Conservation (phyloP, 2,329 filamentous ascomycete species). For the Sclerotinia borealis region DNA sequence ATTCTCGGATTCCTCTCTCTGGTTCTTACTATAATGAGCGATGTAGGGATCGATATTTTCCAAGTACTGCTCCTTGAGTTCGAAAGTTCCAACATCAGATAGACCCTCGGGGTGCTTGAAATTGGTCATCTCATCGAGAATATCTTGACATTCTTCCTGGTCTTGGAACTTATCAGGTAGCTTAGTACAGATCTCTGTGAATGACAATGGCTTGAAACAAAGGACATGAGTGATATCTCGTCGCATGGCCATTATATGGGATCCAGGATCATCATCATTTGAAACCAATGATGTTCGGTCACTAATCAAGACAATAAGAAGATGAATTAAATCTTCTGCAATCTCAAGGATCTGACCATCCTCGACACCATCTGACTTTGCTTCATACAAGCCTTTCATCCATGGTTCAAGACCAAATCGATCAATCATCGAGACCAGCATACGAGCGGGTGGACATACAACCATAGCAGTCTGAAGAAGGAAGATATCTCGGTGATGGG, state of each 20-base stretch:
- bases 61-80: conserved; percentile 79
- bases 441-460: conserved; percentile 73
- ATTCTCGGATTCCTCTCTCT: conserved; percentile 88
- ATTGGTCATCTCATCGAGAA: conserved; percentile 80
- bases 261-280: conserved; percentile 56
- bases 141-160: conserved; percentile 76
- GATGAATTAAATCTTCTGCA: conserved; percentile 90
- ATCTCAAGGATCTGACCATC: conserved; percentile 85
- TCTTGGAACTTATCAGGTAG: conserved; percentile 87
- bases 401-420: conserved; percentile 83
- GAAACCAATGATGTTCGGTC: conserved; percentile 78
- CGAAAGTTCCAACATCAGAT: conserved; percentile 89
- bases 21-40: conserved; percentile 93
- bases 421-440: conserved; percentile 85
- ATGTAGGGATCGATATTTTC: conserved; percentile 93
- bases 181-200: conserved; percentile 82
- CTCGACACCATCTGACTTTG: conserved; percentile 69
- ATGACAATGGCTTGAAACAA: conserved; percentile 93
- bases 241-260: conserved; percentile 66
- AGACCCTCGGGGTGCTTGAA: conserved; percentile 89
- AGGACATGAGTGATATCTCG: conserved; percentile 89
- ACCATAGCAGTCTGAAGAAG: conserved; percentile 87
- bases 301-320: conserved; percentile 84
- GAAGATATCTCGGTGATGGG: conserved; percentile 91
- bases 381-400: conserved; percentile 76